Conservation (phyloP, 495 filamentous ascomycete genomes). For the Penicillium alfredii region DNA sequence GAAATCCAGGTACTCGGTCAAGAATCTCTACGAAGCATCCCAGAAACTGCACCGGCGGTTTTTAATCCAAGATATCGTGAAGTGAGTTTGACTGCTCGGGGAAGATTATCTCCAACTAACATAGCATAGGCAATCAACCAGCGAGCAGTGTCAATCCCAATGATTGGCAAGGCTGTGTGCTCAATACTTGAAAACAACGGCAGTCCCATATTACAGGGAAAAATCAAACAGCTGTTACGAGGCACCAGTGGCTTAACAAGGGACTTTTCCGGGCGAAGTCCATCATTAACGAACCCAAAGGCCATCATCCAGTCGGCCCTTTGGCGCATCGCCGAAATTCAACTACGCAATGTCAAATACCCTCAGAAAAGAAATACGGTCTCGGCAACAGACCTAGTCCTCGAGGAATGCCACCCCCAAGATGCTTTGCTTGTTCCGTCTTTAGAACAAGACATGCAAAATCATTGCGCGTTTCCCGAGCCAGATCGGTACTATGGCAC, state of each 20-base stretch:
- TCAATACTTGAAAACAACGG: conserved; percentile 23
- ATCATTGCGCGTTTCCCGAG: neutral
- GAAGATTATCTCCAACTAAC: conserved; percentile 1
- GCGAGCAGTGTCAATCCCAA: conserved; percentile 29
- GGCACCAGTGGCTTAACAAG: neutral
- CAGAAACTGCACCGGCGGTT: conserved; percentile 25
- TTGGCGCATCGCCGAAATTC: conserved; percentile 26
- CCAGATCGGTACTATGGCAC: neutral
- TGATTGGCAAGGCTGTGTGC: conserved; percentile 29
- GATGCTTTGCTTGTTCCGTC: too few relatives aligned
- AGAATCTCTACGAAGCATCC: conserved; percentile 15
- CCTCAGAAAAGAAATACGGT: neutral
- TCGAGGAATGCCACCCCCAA: too few relatives aligned
- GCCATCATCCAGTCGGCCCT: conserved; percentile 18
- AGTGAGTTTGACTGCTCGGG: conserved; percentile 25
- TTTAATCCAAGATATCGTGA: conserved; percentile 34
- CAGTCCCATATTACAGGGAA: conserved; percentile 9
- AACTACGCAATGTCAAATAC: conserved; percentile 11
- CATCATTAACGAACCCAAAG: neutral
- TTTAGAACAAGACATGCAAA: neutral
- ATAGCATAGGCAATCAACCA: conserved; percentile 34
- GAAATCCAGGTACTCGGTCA: conserved; percentile 6
- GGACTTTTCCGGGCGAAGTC: neutral
- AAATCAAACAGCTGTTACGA: conserved; percentile 4
- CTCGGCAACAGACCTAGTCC: neutral